Evolutionary conservation across 306 rosid genomes (phyloP), one percentile per base, ranked within the genome.

Genomic region (Sindora glabra): DNA sequence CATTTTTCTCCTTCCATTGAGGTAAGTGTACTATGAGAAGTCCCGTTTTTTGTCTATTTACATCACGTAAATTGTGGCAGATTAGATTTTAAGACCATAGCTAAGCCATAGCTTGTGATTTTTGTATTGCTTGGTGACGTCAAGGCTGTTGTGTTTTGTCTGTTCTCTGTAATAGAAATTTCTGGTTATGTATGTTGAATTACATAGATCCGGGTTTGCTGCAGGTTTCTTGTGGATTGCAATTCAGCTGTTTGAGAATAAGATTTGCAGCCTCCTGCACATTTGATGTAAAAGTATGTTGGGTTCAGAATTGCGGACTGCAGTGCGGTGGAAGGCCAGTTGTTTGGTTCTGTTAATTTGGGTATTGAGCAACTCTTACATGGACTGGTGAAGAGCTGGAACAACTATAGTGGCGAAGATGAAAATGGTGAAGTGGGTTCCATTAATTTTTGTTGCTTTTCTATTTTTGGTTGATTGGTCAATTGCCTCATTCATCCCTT

Each of bases 191-290:
- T 53, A 50, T 22, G 27, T 51, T 58, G 42, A 51, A 51, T 53
- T 64, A 50, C 59, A 69, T 69, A 59, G 76, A 78, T 78, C 71
- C 65, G 47, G 53, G 66, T 45, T 69, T 73, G 72, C 22, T 59
- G 72, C 73, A 64, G 69, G 78, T 52, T 47, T 68, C 63, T 44
- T 45, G 2, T 45, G 56, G 21, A 34, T 60, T 61, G 55, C 66
- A 19, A 54, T 11, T n/a, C 48, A 66, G 2, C 53, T 62, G 26
- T 17, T 66, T 41, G 55, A 65, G 75, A 56, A 58, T n/a, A 29
- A 71, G 58, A 76, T 68, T n/a, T 79, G 40, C 61, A 40, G 53
- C 59, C 38, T 36, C 59, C 42, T 32, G 27, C 61, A n/a, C n/a
- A n/a, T n/a, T n/a, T n/a, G n/a, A n/a, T n/a, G n/a, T n/a, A n/a